These are phyloP conservation scores for Ceratorhiza oryzae-sativae DNA, from an alignment of 1,284 basidiomycete genomes.

Conservation along the genomic window DNA sequence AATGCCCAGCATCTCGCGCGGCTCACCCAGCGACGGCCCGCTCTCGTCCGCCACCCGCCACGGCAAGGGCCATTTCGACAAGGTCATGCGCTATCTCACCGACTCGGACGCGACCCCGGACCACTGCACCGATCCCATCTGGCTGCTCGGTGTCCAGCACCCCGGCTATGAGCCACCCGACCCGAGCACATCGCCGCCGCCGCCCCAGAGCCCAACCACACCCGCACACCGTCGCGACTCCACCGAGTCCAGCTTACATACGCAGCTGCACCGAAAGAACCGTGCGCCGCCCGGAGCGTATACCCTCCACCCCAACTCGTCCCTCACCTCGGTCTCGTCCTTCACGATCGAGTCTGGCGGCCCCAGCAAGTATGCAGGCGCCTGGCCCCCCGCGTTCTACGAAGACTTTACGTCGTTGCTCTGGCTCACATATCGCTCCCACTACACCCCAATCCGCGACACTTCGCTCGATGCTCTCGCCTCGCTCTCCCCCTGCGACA, in stretches of 20 bases:
- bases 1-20: slow-evolving; percentile 8
- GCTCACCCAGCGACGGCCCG: slow-evolving; percentile 47
- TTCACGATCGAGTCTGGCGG: slow-evolving; percentile 45
- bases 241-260: slow-evolving; percentile 46
- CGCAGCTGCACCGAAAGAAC: slow-evolving; percentile 52
- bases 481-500: slow-evolving; percentile 48
- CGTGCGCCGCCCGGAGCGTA: slow-evolving; percentile 48
- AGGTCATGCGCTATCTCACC: slow-evolving; percentile 80
- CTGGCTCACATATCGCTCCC: slow-evolving; percentile 92
- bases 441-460: slow-evolving; percentile 84
- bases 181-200: slow-evolving; percentile 46
- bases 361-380: slow-evolving; percentile 41
- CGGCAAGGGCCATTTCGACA: slow-evolving; percentile 76
- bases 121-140: slow-evolving; percentile 78
- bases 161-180: slow-evolving; percentile 67
- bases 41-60: slow-evolving; percentile 68
- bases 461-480: slow-evolving; percentile 64
- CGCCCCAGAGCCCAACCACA: slow-evolving; percentile 27
- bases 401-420: slow-evolving; percentile 87
- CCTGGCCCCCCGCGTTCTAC: slow-evolving; percentile 84
- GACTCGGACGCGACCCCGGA: slow-evolving; percentile 85
- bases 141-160: slow-evolving; percentile 83
- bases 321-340: slow-evolving; percentile 45
- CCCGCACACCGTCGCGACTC: slow-evolving; percentile 47
- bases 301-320: slow-evolving; percentile 46